Evolutionary conservation across 2,329 filamentous ascomycete species (phyloP), one percentile per base, ranked within the genome.

Genomic region (Chaetomiaceae sp.): DNA sequence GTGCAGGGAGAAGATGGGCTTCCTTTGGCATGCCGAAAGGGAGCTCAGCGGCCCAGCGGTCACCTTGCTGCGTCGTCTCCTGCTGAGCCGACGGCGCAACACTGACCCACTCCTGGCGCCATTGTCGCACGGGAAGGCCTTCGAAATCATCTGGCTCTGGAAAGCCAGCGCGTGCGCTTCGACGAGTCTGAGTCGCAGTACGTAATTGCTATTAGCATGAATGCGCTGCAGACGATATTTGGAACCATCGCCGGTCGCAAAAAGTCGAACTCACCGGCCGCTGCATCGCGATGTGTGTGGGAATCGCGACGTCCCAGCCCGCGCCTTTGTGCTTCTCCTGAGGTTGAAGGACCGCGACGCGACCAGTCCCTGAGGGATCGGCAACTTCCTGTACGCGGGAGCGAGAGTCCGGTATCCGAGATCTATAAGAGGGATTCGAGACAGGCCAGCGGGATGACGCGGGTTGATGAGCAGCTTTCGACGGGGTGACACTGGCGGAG

Each of bases 91-190:
- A 81, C 48, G 89, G 85, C 60, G 82, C 83, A 65, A 92, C 74
- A 37, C 74, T 85, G 52, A 89, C 79, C 71, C 75, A 76, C 54
- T 87, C 83, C 58, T 87, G 84, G 51, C 88, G 84, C 87, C 90
- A 97, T 79, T 95, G 90, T 65, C 90, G 86, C 53, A 96, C 87
- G 14, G 92, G 92, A 10, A 96, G 79, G 55, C 90, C 79, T 70
- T 84, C 80, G 51, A 83, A 82, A 58, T 82, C 80, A 63, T 84
- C 80, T 62, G 82, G 80, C 59, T 84, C 80, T 34, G 76, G 73
- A 58, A 79, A 81, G 47, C 74, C 77, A 58, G 75, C 71, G 53
- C 80, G 75, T 57, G 77, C 78, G 58, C 79, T 78, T 58, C 80
- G 78, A 66, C 80, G 73, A 48, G 80, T 82, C 71, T 81, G 67